Percentiles rank a stretch among this genome's conserved stretches.
These are phyloP conservation scores for Schizochytrium sp. DNA, from an alignment of 108 stramenopile species.

Conservation along the genomic window DNA sequence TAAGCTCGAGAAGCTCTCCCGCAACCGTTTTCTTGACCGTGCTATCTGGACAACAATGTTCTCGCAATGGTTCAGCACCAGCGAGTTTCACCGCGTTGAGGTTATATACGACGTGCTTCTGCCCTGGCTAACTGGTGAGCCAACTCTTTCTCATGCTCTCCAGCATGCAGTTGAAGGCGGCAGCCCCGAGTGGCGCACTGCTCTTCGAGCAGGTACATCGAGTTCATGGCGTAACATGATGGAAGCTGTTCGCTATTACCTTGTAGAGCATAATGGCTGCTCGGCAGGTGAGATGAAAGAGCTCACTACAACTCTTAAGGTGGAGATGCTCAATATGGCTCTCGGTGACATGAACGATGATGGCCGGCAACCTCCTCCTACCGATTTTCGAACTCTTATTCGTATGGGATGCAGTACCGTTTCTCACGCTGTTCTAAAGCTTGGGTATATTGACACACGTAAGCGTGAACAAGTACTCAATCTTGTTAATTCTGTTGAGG, in stretches of 20 bases:
- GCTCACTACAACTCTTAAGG: conserved; percentile 29
- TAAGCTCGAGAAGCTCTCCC: conserved; percentile 1
- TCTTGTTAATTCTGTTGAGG: conserved; percentile 1
- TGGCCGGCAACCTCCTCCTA: not conserved
- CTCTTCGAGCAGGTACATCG: conserved; percentile 16
- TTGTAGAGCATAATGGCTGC: conserved; percentile 18
- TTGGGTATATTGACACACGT: conserved; percentile 18
- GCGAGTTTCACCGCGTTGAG: conserved; percentile 57
- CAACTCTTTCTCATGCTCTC: conserved; percentile 1
- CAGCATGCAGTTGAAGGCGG: too few relatives aligned
- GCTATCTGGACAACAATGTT: conserved; percentile 33
- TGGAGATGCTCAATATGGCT: conserved; percentile 54
- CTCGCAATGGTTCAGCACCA: conserved; percentile 49
- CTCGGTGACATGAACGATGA: conserved; percentile 59
- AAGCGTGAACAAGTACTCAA: not conserved
- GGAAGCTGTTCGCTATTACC: conserved; percentile 48
- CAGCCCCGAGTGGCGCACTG: conserved; percentile 20
- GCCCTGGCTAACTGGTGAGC: conserved; percentile 54
- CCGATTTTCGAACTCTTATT: conserved; percentile 14
- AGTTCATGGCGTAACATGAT: conserved; percentile 53
- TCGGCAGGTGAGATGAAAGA: conserved; percentile 18
- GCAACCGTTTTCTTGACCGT: not conserved
- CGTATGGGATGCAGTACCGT: conserved; percentile 45
- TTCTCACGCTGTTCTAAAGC: conserved; percentile 48
- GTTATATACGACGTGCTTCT: conserved; percentile 61